These are phyloP conservation scores for Fagopyrum homotropicum DNA, from an alignment of 148 eudicot genomes.

Conservation along the genomic window DNA sequence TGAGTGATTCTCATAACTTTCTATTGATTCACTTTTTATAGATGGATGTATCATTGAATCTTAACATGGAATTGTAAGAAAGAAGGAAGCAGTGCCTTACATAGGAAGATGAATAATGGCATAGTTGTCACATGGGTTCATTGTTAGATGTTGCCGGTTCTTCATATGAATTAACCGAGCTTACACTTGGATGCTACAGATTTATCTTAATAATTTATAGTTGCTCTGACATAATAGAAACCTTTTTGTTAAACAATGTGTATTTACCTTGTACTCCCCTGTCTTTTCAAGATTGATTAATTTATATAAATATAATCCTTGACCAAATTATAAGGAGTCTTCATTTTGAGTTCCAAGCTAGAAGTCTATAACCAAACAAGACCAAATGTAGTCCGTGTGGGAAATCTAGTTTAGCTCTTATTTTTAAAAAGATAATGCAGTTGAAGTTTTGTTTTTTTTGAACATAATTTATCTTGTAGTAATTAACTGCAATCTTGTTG, in stretches of 20 bases:
- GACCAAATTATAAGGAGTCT: neutral
- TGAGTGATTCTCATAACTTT: constrained; percentile 27
- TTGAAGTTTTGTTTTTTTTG: neutral
- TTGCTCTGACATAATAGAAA: neutral
- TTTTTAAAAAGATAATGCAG: neutral
- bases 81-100: neutral
- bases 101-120: neutral
- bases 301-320: neutral
- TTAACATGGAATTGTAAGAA: neutral
- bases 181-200: neutral
- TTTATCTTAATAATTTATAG: neutral
- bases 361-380: neutral
- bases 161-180: neutral
- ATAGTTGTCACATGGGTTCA: neutral
- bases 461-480: neutral
- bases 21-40: neutral
- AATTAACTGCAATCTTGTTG: neutral
- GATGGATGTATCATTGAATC: neutral
- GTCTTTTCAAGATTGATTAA: neutral
- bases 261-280: neutral
- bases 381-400: neutral
- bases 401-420: neutral
- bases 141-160: neutral
- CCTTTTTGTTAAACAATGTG: neutral
- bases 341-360: neutral